Evolutionary conservation across 2,329 filamentous ascomycete species (phyloP), one percentile per base, ranked within the genome.

Genomic region (Diaporthe amygdali): DNA sequence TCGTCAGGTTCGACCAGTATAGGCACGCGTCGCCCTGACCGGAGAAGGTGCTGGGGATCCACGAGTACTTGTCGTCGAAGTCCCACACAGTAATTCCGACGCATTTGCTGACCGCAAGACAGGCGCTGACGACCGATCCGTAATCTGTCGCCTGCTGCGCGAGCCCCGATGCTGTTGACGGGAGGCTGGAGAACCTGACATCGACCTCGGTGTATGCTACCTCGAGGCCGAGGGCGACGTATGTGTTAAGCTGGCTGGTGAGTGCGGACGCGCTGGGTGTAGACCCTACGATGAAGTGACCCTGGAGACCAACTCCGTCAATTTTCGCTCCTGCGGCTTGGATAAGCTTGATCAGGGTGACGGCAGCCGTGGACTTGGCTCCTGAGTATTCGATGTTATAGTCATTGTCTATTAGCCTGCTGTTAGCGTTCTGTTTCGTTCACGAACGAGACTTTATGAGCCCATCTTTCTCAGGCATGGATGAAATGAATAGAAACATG

Each of bases 181-280:
- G 85, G 14, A 87, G 76, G 37, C 71, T 74, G 2, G 70, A 70
- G 74, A 77, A 85, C 30, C 89, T 83, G 74, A 91, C 87, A 75
- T 92, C 90, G 30, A 91, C 80, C 80, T 92, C 90, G 2, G 90
- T 91, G 76, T 89, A 84, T 2, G 88, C 88, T 3, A 90, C 86
- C 71, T 92, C 89, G 5, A 89, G 79, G 3, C 84, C 84, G 1
- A 88, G 82, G 0, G 81, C 80, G 3, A 83, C 83, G 80, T 88
- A 91, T 34, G 84, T 81, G 59, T 82, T 76, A 66, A 90, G 85
- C 25, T 84, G 83, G 0, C 82, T 80, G 27, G 81, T 80, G 52
- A 88, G 82, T 10, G 81, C 79, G 44, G 81, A 79, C 73, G 84
- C 82, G 54, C 78, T 79, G 0, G 89, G 86, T 1, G 87, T 84